Evolutionary conservation across 176 grass and related monocot genomes (phyloP), one percentile per base, ranked within the genome.

Genomic region (sorghum (Sorghum bicolor)): DNA sequence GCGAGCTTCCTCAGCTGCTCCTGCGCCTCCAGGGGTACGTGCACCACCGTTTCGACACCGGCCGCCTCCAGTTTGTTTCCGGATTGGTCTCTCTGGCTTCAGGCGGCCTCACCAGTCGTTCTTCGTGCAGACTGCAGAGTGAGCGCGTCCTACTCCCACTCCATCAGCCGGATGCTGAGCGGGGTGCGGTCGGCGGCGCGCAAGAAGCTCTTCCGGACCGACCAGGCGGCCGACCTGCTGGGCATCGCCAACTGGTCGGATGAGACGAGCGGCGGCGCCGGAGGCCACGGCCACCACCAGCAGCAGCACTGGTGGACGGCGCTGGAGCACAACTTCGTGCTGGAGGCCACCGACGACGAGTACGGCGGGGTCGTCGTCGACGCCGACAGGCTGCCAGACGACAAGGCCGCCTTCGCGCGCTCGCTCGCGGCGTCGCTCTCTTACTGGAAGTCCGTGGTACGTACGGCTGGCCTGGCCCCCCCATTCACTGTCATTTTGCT

Each of bases 361-460:
- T 99, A 99, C 79, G 91, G 91, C n/a, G 96, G 96, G 28, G 89
- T 99, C 12, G 31, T 99, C 76, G 80, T 99, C 70, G 90, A 90
- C 75, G 74, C 89, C 45, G 91, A 94, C 38, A 78, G 40, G 84
- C 83, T 98, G 74, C 91, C 96, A 2, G 13, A 36, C 31, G 88
- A 92, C 69, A 55, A 34, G 39, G 83, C 81, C 57, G 81, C 83
- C 20, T 99, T 99, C 87, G 72, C 85, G 20, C n/a, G 52, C 25
- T 82, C 89, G 0, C 91, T 99, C 37, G 80, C 80, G 28, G 76
- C 77, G 17, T 99, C 96, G 43, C 87, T 99, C 45, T 99, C 86
- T 36, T 86, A 91, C 64, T 96, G 96, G 96, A 89, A 91, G 70
- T 76, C 73, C 31, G 81, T 87, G 86, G 94, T 93, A 86, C 82